Percentiles rank a stretch among this genome's conserved stretches.
Conservation (phyloP, 2,329 filamentous ascomycete genomes). For the Bipolaris bicolor region DNA sequence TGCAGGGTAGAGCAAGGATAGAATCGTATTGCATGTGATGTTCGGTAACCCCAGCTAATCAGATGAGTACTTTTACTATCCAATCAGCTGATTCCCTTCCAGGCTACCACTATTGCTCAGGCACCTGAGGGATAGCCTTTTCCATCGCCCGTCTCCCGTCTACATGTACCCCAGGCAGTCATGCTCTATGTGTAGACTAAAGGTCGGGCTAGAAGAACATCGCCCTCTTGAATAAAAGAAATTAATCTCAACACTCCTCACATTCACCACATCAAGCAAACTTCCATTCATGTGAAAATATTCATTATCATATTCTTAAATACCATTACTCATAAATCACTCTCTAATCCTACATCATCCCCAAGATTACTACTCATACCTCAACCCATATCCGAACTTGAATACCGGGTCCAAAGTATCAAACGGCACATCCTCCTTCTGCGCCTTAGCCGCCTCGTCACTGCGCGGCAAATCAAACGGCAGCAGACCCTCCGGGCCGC, state of each 20-base stretch:
- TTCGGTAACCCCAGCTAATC: neutral
- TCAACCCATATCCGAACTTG: slow-evolving; percentile 45
- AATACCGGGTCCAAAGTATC: slow-evolving; percentile 47
- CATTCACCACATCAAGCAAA: neutral
- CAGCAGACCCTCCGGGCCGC: slow-evolving; percentile 51
- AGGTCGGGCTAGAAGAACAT: neutral
- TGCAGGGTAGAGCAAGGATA: neutral
- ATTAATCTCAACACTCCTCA: too few species aligned
- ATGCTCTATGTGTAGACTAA: neutral
- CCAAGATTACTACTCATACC: slow-evolving; percentile 23
- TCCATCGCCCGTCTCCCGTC: too few species aligned
- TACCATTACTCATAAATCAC: neutral
- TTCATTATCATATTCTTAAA: neutral
- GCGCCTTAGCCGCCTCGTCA: slow-evolving; percentile 51
- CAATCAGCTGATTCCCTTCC: neutral
- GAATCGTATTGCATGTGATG: neutral
- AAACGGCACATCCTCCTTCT: slow-evolving; percentile 46
- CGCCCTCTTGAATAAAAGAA: too few species aligned
- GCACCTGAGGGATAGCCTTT: too few species aligned
- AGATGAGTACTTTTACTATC: neutral
- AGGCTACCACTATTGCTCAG: neutral
- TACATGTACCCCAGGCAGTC: neutral
- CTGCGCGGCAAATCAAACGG: slow-evolving; percentile 58
- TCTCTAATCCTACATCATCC: neutral
- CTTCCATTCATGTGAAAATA: neutral